A percentile compares a stretch with the other conserved stretches of the same genome.
phyloP scores from a whole-genome alignment of 176 grass and related monocot genomes.

The Cenchrus purpureus region DNA sequence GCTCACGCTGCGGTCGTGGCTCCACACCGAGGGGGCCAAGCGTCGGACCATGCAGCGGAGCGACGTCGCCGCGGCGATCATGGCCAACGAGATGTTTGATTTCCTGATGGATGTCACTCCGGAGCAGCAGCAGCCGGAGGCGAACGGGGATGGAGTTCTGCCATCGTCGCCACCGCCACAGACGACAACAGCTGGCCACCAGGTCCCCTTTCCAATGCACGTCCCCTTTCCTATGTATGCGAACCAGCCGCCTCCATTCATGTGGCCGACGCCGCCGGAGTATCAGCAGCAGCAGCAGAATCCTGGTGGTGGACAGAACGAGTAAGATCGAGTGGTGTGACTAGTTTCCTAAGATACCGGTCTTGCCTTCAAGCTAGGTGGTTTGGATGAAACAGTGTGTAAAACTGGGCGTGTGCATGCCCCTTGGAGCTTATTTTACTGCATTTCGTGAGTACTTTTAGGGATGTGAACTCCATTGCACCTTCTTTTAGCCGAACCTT shows the following conservation, averaged over 20 bases:
- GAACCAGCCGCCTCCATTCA: constrained; percentile 38
- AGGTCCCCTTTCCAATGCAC: constrained; percentile 38
- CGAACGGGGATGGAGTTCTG: constrained; percentile 36
- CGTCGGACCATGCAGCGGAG: constrained; percentile 65
- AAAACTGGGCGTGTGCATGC: not conserved
- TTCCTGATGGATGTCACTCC: constrained; percentile 65
- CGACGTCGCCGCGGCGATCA: constrained; percentile 51
- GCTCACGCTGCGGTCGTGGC: constrained; percentile 62
- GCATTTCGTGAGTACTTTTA: not conserved
- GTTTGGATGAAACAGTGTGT: not conserved
- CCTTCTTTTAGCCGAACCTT: not conserved
- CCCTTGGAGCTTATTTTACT: not conserved
- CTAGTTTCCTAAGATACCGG: not conserved
- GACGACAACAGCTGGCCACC: not conserved
- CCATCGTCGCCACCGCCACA: not conserved
- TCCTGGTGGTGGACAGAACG: constrained; percentile 9
- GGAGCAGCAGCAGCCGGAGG: constrained; percentile 29
- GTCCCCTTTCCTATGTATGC: constrained; percentile 28
- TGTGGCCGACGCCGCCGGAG: constrained; percentile 44
- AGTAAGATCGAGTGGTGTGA: not conserved
- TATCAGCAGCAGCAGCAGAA: constrained; percentile 28
- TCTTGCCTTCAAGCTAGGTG: not conserved
- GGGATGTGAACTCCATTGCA: not conserved
- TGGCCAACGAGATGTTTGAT: constrained; percentile 58
- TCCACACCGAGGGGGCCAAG: constrained; percentile 58